Percentiles rank a stretch among this genome's conserved stretches.
Evolutionary conservation across 352 stramenopile species (phyloP).

Genomic region (Phytophthora tentaculata): DNA sequence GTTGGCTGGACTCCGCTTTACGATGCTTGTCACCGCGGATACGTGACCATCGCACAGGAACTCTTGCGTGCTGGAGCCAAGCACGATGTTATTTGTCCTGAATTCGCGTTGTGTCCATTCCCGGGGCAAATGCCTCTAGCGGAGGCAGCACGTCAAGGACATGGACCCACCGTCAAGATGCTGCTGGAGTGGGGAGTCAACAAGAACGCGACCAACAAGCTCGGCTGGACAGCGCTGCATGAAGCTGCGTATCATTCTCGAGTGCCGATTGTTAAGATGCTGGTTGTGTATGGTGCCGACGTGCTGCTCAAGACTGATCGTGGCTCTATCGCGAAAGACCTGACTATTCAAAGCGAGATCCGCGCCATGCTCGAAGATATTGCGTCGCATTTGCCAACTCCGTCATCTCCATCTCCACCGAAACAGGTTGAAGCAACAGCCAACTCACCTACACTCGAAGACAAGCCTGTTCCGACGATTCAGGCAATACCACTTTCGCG

Average conservation of each 20-base stretch:
- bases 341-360: conserved; percentile 84
- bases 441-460: conserved; percentile 41
- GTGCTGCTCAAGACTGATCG: conserved; percentile 70
- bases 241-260: conserved; percentile 83
- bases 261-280: conserved; percentile 71
- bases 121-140: conserved; percentile 69
- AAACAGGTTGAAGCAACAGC: conserved; percentile 20
- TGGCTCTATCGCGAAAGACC: conserved; percentile 69
- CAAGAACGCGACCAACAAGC: conserved; percentile 76
- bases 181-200: conserved; percentile 82
- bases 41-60: conserved; percentile 61
- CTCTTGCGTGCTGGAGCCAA: conserved; percentile 72
- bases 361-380: conserved; percentile 79
- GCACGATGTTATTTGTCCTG: conserved; percentile 69
- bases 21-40: conserved; percentile 80
- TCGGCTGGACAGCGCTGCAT: conserved; percentile 83
- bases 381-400: conserved; percentile 40
- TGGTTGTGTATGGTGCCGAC: conserved; percentile 82
- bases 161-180: conserved; percentile 66
- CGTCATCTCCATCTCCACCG: conserved; percentile 24
- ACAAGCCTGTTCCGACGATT: conserved; percentile 47
- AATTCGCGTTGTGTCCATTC: conserved; percentile 83
- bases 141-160: conserved; percentile 74
- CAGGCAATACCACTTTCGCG: conserved; percentile 51
- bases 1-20: conserved; percentile 81